phyloP scores from a whole-genome alignment of 1,284 basidiomycete species.

The Gastroboletus turbinatus region DNA sequence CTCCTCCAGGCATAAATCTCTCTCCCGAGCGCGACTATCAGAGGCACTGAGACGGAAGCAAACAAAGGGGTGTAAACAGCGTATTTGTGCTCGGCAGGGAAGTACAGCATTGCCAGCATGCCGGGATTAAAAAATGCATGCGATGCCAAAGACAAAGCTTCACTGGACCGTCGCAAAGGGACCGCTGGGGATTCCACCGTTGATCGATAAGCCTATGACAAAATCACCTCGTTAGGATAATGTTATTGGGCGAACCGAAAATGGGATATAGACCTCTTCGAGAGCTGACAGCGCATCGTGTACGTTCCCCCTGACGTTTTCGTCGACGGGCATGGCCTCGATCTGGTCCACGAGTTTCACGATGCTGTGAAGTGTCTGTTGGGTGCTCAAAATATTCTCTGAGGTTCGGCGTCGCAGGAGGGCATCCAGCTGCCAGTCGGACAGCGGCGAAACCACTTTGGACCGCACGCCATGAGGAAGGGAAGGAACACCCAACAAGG shows the following conservation, averaged over 20 bases:
- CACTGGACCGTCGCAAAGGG: slow-evolving; percentile 60
- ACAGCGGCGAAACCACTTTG: slow-evolving; percentile 37
- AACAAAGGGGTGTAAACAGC: slow-evolving; percentile 93
- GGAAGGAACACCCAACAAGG: slow-evolving; percentile 75
- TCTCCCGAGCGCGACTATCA: slow-evolving; percentile 71
- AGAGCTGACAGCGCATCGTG: slow-evolving; percentile 67
- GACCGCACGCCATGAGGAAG: slow-evolving; percentile 49
- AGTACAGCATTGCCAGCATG: slow-evolving; percentile 95
- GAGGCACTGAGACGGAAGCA: slow-evolving; percentile 82
- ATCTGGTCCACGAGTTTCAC: slow-evolving; percentile 81
- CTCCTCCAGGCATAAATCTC: slow-evolving; percentile 63
- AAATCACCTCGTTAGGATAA: slow-evolving; percentile 8
- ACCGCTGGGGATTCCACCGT: slow-evolving; percentile 41
- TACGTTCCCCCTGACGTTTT: slow-evolving; percentile 74
- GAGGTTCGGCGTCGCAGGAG: slow-evolving; percentile 69
- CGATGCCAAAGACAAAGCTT: slow-evolving; percentile 74
- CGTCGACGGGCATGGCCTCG: slow-evolving; percentile 85
- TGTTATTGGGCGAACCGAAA: neutral
- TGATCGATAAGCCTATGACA: slow-evolving; percentile 26
- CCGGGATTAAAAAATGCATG: slow-evolving; percentile 95
- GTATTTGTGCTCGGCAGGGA: slow-evolving; percentile 94
- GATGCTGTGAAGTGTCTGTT: slow-evolving; percentile 80
- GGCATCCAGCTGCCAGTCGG: slow-evolving; percentile 79
- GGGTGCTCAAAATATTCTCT: slow-evolving; percentile 68
- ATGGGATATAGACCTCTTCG: slow-evolving; percentile 54